Conservation (phyloP, 805 yeast species). For the Maudiozyma saulgeensis region DNA sequence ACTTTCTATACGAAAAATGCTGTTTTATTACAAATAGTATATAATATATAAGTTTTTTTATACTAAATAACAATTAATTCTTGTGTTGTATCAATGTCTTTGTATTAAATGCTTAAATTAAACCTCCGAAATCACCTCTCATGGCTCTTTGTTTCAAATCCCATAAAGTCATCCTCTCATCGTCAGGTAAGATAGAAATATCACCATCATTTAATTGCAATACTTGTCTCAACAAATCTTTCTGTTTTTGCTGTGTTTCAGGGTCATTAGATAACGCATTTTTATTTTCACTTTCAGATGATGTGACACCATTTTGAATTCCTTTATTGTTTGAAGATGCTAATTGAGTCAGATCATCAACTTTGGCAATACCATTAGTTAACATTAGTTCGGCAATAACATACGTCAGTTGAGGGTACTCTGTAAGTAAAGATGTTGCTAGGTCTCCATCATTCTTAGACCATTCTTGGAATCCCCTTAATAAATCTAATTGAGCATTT, state of each 20-base stretch:
- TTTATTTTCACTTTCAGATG: constrained; percentile 12
- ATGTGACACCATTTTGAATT: constrained; percentile 15
- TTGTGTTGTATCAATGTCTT: neutral
- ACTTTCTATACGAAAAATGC: no score
- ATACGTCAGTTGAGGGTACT: constrained; percentile 73
- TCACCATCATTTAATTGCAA: constrained; percentile 44
- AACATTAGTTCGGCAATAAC: constrained; percentile 71
- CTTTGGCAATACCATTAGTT: constrained; percentile 26
- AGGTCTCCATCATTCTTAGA: constrained; percentile 45
- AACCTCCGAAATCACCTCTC: constrained; percentile 27
- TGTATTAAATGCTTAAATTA: neutral
- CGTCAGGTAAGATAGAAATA: constrained; percentile 39
- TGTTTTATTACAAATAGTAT: neutral
- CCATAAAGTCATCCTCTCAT: constrained; percentile 36
- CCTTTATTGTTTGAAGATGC: constrained; percentile 20
- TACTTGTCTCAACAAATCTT: constrained; percentile 42
- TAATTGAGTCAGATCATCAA: constrained; percentile 28
- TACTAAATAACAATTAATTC: neutral
- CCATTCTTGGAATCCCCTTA: constrained; percentile 40
- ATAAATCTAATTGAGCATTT: constrained; percentile 19
- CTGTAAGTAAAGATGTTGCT: constrained; percentile 49
- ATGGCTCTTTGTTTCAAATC: constrained; percentile 29
- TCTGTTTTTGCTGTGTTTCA: constrained; percentile 30
- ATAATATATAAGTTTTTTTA: neutral
- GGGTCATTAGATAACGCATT: constrained; percentile 15